phyloP scores from a whole-genome alignment of 1,139 yeast species.

The Scheffersomyces insectosa region DNA sequence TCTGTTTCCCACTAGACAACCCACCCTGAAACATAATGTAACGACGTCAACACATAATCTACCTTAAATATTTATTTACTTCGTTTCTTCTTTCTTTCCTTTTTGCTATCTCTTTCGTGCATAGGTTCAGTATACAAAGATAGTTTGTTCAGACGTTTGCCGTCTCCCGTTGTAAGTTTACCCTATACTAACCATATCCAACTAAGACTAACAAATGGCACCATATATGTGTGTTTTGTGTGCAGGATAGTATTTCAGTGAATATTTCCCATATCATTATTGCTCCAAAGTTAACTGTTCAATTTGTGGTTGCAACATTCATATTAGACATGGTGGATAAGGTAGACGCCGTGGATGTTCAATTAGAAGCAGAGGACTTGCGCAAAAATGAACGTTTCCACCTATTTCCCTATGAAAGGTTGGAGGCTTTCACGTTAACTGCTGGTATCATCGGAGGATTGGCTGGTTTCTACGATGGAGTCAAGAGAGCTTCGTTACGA shows the following conservation, averaged over 20 bases:
- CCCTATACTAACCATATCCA: not conserved
- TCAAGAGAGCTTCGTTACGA: constrained; percentile 54
- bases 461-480: constrained; percentile 66
- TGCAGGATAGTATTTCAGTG: not conserved
- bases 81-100: not conserved
- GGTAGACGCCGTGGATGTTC: too few species aligned
- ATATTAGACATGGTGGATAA: too few species aligned
- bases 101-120: not conserved
- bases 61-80: not conserved
- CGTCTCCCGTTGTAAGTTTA: too few species aligned
- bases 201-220: not conserved
- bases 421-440: constrained; percentile 31
- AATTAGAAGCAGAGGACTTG: constrained; percentile 3
- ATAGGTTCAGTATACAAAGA: not conserved
- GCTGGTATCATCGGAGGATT: constrained; percentile 59
- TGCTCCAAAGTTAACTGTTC: too few species aligned
- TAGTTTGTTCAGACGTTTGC: not conserved
- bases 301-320: too few species aligned
- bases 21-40: too few species aligned
- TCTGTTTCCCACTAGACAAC: too few species aligned
- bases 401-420: constrained; percentile 37
- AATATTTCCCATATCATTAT: not conserved
- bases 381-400: constrained; percentile 40
- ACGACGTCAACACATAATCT: too few species aligned
- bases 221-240: not conserved